Conservation (phyloP, 257 asterid genomes). For the Petunia axillaris region DNA sequence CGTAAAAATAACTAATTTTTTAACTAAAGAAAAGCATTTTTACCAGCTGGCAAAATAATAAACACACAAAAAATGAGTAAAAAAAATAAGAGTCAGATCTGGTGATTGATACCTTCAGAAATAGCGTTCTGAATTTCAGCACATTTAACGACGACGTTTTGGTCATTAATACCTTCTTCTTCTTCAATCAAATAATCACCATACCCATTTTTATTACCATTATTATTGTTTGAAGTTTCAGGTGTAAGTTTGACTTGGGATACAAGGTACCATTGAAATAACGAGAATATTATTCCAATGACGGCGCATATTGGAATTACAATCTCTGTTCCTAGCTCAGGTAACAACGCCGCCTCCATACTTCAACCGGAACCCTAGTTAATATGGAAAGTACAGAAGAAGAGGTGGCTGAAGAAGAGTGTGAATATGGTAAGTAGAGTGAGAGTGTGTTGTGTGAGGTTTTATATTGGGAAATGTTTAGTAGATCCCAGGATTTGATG, state of each 20-base stretch:
- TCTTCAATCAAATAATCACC: no score
- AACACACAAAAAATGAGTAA: no score
- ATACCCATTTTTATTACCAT: no score
- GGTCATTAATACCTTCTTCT: no score
- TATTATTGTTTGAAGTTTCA: neutral
- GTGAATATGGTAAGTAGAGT: neutral
- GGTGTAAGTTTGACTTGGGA: conserved; percentile 11
- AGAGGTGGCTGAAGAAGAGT: neutral
- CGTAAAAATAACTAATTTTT: no score
- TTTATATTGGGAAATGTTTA: neutral
- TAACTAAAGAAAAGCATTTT: no score
- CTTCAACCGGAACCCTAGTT: neutral
- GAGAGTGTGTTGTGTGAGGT: neutral
- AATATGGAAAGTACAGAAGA: neutral
- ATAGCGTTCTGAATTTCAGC: no score
- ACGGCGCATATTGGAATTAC: neutral
- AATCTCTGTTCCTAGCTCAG: conserved; percentile 11
- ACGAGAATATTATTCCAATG: conserved; percentile 16
- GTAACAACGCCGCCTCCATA: neutral
- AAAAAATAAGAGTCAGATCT: no score
- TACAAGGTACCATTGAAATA: conserved; percentile 17
- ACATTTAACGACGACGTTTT: no score
- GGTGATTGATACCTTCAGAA: no score
- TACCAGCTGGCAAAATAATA: no score
- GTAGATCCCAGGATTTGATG: neutral